Conservation (phyloP, 2,329 filamentous ascomycete genomes). For the Penicillium sp. region DNA sequence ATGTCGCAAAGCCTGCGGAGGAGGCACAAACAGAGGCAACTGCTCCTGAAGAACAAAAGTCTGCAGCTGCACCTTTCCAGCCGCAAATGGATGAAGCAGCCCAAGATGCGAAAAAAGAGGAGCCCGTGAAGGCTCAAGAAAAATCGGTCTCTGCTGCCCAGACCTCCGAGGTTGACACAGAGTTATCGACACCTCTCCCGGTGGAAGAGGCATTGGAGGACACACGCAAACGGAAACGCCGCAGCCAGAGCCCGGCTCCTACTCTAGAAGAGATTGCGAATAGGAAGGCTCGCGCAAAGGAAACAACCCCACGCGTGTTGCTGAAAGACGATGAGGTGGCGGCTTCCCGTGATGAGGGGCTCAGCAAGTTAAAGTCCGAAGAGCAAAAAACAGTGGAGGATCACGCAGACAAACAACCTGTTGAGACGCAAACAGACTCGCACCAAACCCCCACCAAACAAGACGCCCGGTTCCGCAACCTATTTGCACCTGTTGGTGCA, state of each 20-base stretch:
- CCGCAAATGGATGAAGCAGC: not conserved
- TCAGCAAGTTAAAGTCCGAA: conserved; percentile 15
- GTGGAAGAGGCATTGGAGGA: conserved; percentile 43
- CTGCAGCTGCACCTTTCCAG: not conserved
- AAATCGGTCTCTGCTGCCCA: conserved; percentile 15
- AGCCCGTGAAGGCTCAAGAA: conserved; percentile 18
- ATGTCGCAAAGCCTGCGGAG: conserved; percentile 18
- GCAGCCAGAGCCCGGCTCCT: conserved; percentile 55
- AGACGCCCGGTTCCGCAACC: conserved; percentile 43
- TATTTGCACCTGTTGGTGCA: conserved; percentile 34
- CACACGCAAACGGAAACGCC: conserved; percentile 57
- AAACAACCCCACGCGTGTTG: conserved; percentile 28
- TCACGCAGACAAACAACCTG: conserved; percentile 9
- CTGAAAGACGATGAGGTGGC: conserved; percentile 25
- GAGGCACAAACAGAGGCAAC: not conserved
- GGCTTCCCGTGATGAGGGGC: conserved; percentile 6
- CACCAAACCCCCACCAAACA: conserved; percentile 18
- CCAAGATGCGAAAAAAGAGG: conserved; percentile 5
- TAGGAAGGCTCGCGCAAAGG: conserved; percentile 49
- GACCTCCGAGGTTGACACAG: conserved; percentile 22
- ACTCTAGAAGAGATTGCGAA: conserved; percentile 46
- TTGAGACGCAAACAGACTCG: not conserved
- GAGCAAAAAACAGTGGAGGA: conserved; percentile 12
- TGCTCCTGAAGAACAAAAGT: not conserved
- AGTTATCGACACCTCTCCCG: conserved; percentile 23